phyloP scores from a whole-genome alignment of 768 basidiomycete genomes.

The Fibroporia radiculosa region DNA sequence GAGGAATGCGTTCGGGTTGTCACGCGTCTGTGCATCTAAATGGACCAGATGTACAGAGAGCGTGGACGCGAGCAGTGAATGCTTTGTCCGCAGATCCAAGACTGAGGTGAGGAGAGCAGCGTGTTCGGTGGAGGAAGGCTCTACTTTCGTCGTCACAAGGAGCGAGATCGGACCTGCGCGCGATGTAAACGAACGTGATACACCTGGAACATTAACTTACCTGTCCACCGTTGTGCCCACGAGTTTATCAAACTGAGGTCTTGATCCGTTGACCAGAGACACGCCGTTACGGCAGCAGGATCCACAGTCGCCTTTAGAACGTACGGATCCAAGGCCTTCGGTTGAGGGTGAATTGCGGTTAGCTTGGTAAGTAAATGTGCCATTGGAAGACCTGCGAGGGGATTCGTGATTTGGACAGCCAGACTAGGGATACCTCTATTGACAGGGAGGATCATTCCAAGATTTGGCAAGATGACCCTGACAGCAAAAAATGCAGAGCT shows the following conservation, averaged over 20 bases:
- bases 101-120: constrained; percentile 16
- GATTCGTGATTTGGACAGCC: not conserved
- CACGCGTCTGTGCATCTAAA: constrained; percentile 27
- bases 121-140: constrained; percentile 21
- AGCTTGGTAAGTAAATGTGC: constrained; percentile 20
- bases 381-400: constrained; percentile 10
- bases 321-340: constrained; percentile 14
- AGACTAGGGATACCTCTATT: not conserved
- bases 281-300: constrained; percentile 31
- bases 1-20: constrained; percentile 43
- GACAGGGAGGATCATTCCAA: not conserved
- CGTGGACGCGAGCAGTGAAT: constrained; percentile 9
- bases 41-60: constrained; percentile 43
- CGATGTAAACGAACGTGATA: not conserved
- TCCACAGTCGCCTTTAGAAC: constrained; percentile 10
- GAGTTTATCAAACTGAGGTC: constrained; percentile 26
- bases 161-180: constrained; percentile 41
- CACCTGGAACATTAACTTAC: constrained; percentile 19
- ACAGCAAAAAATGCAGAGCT: constrained; percentile 7
- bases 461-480: not conserved
- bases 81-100: constrained; percentile 7
- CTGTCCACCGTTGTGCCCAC: constrained; percentile 38
- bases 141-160: constrained; percentile 32
- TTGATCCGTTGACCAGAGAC: constrained; percentile 38
- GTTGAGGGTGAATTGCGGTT: constrained; percentile 17